Conservation (phyloP, 441 rosid genomes). For the Flueggea neowawraea region DNA sequence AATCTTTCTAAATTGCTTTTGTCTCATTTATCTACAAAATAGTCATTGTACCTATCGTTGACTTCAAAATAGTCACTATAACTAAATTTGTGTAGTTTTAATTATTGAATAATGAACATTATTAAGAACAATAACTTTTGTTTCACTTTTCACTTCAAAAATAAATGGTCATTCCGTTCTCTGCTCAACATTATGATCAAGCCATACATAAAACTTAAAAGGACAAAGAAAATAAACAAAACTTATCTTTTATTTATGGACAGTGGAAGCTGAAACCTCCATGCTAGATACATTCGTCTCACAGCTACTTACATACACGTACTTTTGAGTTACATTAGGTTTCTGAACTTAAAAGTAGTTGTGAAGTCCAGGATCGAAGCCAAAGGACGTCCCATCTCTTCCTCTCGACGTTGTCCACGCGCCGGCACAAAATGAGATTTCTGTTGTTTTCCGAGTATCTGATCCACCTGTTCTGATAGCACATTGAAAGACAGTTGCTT, state of each 20-base stretch:
- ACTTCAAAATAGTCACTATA: no score
- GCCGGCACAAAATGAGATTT: constrained; percentile 36
- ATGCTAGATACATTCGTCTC: background rate
- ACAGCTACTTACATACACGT: background rate
- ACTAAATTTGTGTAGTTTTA: no score
- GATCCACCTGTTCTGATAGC: constrained; percentile 29
- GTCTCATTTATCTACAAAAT: no score
- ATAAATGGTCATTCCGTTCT: no score
- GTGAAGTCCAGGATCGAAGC: constrained; percentile 13
- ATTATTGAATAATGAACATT: no score
- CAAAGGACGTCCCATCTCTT: constrained; percentile 6
- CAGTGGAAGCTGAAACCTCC: background rate
- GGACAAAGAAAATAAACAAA: background rate
- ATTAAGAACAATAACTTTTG: no score
- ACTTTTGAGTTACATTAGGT: no score
- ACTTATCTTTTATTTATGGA: constrained; percentile 2
- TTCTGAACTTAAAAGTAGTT: constrained; percentile 13
- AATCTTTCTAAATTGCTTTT: no score
- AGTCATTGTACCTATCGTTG: no score
- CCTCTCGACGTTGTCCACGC: background rate
- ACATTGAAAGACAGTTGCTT: constrained; percentile 41
- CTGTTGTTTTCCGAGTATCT: constrained; percentile 40
- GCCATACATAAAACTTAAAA: no score
- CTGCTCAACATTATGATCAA: no score
- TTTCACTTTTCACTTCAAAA: no score